Conservation (phyloP, 305 asterid genomes). For the Ruellia speciosa region DNA sequence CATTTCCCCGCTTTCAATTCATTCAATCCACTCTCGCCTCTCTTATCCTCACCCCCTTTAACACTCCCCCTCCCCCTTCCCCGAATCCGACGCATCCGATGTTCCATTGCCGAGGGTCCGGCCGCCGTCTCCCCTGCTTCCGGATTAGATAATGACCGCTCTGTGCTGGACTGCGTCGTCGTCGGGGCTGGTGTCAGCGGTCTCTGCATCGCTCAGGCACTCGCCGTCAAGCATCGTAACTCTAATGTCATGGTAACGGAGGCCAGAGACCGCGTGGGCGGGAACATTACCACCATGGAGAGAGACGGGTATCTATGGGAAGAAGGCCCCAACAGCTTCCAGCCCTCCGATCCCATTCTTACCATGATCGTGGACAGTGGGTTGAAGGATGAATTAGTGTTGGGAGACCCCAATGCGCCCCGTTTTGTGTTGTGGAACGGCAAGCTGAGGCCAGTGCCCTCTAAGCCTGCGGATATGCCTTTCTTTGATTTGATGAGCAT, state of each 20-base stretch:
- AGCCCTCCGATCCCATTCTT: conserved; percentile 88
- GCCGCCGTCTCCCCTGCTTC: conserved; percentile 33
- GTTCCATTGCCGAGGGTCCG: conserved; percentile 50
- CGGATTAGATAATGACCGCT: conserved; percentile 14
- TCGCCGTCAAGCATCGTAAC: conserved; percentile 49
- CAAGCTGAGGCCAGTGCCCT: conserved; percentile 83
- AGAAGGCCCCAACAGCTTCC: conserved; percentile 98
- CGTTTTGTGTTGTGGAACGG: conserved; percentile 87
- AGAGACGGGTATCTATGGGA: conserved; percentile 94
- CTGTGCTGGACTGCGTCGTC: conserved; percentile 61
- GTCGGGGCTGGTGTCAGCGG: conserved; percentile 94
- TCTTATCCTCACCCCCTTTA: conserved; percentile 9
- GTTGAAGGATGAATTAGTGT: conserved; percentile 72
- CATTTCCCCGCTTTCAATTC: conserved; percentile 25
- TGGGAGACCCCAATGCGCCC: conserved; percentile 90
- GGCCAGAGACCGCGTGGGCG: conserved; percentile 84
- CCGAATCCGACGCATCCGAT: conserved; percentile 30
- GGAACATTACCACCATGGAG: conserved; percentile 80
- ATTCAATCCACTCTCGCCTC: conserved; percentile 20
- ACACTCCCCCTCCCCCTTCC: neutral
- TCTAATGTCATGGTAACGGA: conserved; percentile 68
- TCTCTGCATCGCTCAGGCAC: conserved; percentile 76
- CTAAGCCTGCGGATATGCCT: conserved; percentile 60
- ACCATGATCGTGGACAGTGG: conserved; percentile 77
- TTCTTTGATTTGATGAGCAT: conserved; percentile 84